These are phyloP conservation scores for Pythium phragmiticola DNA, from an alignment of 352 stramenopile species.

Conservation along the genomic window DNA sequence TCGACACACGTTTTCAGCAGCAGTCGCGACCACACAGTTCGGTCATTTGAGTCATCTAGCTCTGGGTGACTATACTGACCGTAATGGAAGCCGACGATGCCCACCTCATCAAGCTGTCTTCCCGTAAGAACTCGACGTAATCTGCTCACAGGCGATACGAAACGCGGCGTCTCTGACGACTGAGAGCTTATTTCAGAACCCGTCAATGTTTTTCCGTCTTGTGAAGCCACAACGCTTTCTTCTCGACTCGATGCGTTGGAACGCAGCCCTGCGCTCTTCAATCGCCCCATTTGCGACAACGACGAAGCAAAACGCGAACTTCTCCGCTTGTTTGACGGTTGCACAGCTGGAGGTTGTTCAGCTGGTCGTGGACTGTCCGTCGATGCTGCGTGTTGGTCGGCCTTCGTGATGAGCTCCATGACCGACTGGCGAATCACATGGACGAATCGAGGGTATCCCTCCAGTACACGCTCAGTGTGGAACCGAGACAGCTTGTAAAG, in stretches of 20 bases:
- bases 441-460: slow-evolving; percentile 51
- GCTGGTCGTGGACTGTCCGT: neutral
- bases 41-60: neutral
- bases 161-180: neutral
- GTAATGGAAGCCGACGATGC: slow-evolving; percentile 8
- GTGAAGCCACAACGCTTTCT: slow-evolving; percentile 4
- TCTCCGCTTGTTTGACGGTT: neutral
- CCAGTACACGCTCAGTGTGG: slow-evolving; percentile 56
- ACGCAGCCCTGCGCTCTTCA: slow-evolving; percentile 6
- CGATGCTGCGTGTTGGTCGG: slow-evolving; percentile 10
- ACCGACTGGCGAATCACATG: slow-evolving; percentile 35
- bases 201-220: neutral
- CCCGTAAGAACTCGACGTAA: slow-evolving; percentile 17
- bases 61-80: slow-evolving; percentile 23
- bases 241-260: neutral
- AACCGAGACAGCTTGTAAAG: slow-evolving; percentile 71
- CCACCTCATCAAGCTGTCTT: neutral
- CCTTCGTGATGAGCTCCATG: slow-evolving; percentile 24
- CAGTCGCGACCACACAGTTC: slow-evolving; percentile 8
- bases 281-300: slow-evolving; percentile 13
- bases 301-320: slow-evolving; percentile 14
- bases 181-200: neutral
- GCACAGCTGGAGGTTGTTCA: neutral
- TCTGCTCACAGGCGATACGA: neutral
- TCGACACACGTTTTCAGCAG: slow-evolving; percentile 13